phyloP scores from a whole-genome alignment of 2,329 filamentous ascomycete species.

The Ramichloridium luteum region DNA sequence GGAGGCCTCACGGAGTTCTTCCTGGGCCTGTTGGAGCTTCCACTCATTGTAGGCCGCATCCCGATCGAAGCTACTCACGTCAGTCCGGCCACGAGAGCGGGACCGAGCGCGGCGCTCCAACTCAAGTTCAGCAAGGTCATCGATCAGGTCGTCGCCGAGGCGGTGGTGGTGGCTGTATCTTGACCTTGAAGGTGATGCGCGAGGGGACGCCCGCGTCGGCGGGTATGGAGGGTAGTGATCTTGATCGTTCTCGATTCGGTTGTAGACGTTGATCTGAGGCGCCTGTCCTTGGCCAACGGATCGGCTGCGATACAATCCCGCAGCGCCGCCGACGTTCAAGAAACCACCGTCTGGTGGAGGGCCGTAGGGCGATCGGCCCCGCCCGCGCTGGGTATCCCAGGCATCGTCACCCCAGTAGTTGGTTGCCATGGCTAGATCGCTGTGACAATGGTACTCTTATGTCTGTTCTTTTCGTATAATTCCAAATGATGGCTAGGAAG shows the following conservation, averaged over 20 bases:
- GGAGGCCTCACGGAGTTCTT: conserved; percentile 25
- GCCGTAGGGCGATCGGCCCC: too few species aligned
- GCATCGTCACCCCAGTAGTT: too few species aligned
- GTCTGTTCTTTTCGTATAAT: too few species aligned
- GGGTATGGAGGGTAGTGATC: conserved; percentile 15
- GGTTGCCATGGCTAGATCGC: too few species aligned
- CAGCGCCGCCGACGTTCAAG: conserved; percentile 9
- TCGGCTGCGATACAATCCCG: conserved; percentile 31
- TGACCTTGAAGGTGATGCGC: conserved; percentile 6
- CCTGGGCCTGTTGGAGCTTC: conserved; percentile 24
- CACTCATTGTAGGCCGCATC: conserved; percentile 14
- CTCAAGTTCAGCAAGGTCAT: conserved; percentile 21
- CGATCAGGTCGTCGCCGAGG: conserved; percentile 18
- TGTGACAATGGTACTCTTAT: too few species aligned
- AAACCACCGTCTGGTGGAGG: too few species aligned
- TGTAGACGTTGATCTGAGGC: conserved; percentile 37
- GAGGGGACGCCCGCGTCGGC: conserved; percentile 20
- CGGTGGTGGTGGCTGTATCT: conserved; percentile 6
- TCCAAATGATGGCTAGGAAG: too few species aligned
- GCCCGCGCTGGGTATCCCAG: too few species aligned
- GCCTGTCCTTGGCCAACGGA: conserved; percentile 32
- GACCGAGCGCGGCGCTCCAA: conserved; percentile 23
- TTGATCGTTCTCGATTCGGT: conserved; percentile 29
- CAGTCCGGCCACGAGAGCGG: conserved; percentile 22
- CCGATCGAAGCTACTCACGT: conserved; percentile 12